Evolutionary conservation across 2,329 filamentous ascomycete species (phyloP), one percentile per base, ranked within the genome.

Genomic region (Ophiocordyceps camponoti-saundersi): DNA sequence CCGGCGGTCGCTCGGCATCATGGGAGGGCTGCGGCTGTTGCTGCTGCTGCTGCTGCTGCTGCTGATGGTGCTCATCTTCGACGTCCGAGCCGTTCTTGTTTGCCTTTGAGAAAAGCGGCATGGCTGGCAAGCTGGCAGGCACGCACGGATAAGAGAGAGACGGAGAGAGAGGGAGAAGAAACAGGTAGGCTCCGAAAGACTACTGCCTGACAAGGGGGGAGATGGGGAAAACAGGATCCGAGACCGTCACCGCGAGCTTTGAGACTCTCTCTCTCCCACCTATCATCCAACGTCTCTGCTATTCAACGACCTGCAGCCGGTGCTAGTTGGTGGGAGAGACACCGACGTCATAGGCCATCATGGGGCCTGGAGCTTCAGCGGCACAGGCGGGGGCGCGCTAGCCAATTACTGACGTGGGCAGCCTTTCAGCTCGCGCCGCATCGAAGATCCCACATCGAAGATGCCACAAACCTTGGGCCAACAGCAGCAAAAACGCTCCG

Each of bases 1-100:
- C 60, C 15, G 56, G 52, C 20, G 57, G 50, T 29, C 53, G 55
- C 21, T 58, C 55, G 8, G 49, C 36, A 40, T 40, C n/a, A 11
- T 40, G 36, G 18, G 36, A n/a, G 4, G 36, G 15, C 15, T 26
- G 29, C 5, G 40, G 32, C 4, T 48, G 42, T 44, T 40, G 10
- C n/a, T 49, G 47, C 21, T 47, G 30, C 16, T 21, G 44, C 23
- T 23, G 29, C 3, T 46, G 32, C 15, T 48, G 42, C 44, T 40
- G 10, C n/a, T 49, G 47, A 22, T 47, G 23, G n/a, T 22, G 44
- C 36, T 52, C 48, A 42, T 49, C 48, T 13, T 50, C 49, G n/a
- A 6, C 36, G 36, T 40, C 36, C n/a, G 36, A 18, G 36, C 18
- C 36, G 36, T 40, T 34, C 32, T 34, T 40, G 36, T 40, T 40